Evolutionary conservation across 1,139 yeast species (phyloP), one percentile per base, ranked within the genome.

Genomic region (Zhuliangozyma parablackwelliae): DNA sequence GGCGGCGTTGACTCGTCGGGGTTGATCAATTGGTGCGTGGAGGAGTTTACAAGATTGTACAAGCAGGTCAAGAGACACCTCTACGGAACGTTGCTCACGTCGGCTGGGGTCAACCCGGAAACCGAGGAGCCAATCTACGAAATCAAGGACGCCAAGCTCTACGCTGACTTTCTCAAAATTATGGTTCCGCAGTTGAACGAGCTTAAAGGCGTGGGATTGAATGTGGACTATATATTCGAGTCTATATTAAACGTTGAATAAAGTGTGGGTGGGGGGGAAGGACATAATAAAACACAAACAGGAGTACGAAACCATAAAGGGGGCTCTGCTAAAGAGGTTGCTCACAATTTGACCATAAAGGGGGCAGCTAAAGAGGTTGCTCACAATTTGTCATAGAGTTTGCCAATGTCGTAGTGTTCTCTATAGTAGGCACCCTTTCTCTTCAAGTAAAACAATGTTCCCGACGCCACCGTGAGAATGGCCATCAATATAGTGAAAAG

Each of bases 401-500:
- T 61, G 37, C 78, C 77, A 28, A 86, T 58, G 53, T 85, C 85
- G 50, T 74, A 82, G 33, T 72, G 68, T 36, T 80, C 82, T 50
- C 95, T 70, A 75, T 85, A 80, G 38, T 70, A 56, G 10, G 72
- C 70, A 26, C 95, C 92, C 41, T 65, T 66, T 44, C 51, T 60
- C 54, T 82, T 83, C 46, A 85, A 65, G 8, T 77, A 51, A 2
- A 75, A 32, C 26, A 85, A 54, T 3, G 65, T 51, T 3, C 65
- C 38, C 4, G 79, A 59, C 10, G 79, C 58, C 1, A 75, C 57
- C 2, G 71, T 47, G 10, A 82, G 64, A 3, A 80, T 50, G 5
- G 84, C 83, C 10, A 83, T 78, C 39, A 82, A 61, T 48, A 87
- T 82, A 10, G 84, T 70, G 48, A 76, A 81, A 39, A 86, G 63